phyloP scores from a whole-genome alignment of 768 basidiomycete species.

The Sporobolomyces phaffii region DNA sequence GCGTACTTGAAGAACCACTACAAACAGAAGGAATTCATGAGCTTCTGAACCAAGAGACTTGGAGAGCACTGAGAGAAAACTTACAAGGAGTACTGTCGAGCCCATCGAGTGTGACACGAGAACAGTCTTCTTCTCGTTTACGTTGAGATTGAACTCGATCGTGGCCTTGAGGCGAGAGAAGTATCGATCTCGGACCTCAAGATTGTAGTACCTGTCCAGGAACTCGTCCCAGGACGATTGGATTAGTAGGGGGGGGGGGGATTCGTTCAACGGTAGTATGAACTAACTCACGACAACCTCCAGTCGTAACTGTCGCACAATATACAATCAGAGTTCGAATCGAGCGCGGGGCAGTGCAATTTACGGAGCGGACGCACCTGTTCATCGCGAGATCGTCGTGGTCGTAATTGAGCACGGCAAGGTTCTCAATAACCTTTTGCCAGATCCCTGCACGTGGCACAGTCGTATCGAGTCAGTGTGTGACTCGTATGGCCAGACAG shows the following conservation, averaged over 20 bases:
- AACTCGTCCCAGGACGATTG: neutral
- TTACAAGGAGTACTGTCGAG: slow-evolving; percentile 54
- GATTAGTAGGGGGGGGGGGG: neutral
- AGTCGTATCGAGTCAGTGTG: no score
- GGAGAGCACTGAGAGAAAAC: neutral
- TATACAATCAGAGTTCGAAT: no score
- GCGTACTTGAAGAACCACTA: slow-evolving; percentile 39
- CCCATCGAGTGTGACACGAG: slow-evolving; percentile 78
- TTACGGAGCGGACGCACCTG: slow-evolving; percentile 48
- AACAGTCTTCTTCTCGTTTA: slow-evolving; percentile 71
- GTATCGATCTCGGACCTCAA: slow-evolving; percentile 85
- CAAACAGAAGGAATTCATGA: no score
- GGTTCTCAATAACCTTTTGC: slow-evolving; percentile 79
- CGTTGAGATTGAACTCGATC: slow-evolving; percentile 71
- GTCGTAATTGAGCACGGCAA: slow-evolving; percentile 87
- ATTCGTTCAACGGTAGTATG: no score
- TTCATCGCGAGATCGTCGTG: slow-evolving; percentile 63
- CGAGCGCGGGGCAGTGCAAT: no score
- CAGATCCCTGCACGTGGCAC: no score
- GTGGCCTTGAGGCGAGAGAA: slow-evolving; percentile 67
- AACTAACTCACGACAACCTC: slow-evolving; percentile 12
- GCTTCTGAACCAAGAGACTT: no score
- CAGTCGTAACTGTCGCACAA: neutral
- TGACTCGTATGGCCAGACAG: no score
- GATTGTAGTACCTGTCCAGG: slow-evolving; percentile 69